Evolutionary conservation across 176 grass and related monocot genomes (phyloP), one percentile per base, ranked within the genome.

Genomic region (Triticum timopheevii): DNA sequence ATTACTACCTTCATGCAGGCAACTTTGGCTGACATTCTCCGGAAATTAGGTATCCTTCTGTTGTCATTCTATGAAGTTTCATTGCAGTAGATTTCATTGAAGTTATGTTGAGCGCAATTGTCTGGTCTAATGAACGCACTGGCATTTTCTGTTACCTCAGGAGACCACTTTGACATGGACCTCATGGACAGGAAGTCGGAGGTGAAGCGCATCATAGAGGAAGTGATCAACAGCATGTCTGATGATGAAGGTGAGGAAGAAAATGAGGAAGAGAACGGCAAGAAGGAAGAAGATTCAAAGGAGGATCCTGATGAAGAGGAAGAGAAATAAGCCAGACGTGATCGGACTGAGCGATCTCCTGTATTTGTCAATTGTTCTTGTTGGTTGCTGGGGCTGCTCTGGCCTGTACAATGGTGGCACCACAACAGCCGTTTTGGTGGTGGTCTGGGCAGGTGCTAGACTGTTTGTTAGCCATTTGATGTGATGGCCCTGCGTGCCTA

Each of bases 101-200:
- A 22, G 1, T n/a, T 49, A 13, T 4, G 9, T 1, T 5, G 72
- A 75, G 35, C 9, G 35, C 3, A 36, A 15, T 28, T 31, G 33
- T 77, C 20, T 71, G 20, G 25, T 64, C 7, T 39, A 22, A 22
- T 35, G 58, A 35, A 50, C 54, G 12, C 25, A 15, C 73, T 89
- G 28, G 82, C 22, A 39, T 63, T 33, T 25, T 5, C 64, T 80
- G 7, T 56, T 86, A 80, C 74, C 33, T 25, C 84, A 99, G 97
- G 97, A 59, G 30, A 81, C 73, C 92, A 93, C 91, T 99, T 99
- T 58, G 90, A 90, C 25, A 91, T 87, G 87, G 90, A 97, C 45
- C 87, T 99, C 68, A 99, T 99, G 92, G 89, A 97, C 42, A 92
- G 94, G 85, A 97, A 99, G 82, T 86, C 94, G 12, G 97, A 96